These are phyloP conservation scores for Exophiala sideris DNA, from an alignment of 2,329 filamentous ascomycete species.

Conservation along the genomic window DNA sequence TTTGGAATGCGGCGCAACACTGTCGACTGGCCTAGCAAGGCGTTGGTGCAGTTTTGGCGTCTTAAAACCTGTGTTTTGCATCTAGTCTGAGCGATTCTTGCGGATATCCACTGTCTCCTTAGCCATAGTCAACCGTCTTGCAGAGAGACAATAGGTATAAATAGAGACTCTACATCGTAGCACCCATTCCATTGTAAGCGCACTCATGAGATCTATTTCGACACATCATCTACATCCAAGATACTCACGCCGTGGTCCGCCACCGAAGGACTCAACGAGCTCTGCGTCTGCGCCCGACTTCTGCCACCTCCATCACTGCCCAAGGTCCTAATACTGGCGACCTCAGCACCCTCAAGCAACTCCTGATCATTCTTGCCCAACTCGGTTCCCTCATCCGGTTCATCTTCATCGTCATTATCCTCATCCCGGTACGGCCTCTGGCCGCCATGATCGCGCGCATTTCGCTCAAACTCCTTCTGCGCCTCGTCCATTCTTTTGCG, in stretches of 20 bases:
- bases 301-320: constrained; percentile 17
- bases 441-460: constrained; percentile 63
- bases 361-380: constrained; percentile 55
- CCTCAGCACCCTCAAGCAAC: constrained; percentile 70
- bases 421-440: constrained; percentile 39
- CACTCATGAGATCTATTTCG: constrained; percentile 1
- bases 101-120: no score
- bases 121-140: no score
- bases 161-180: no score
- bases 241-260: constrained; percentile 11
- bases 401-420: constrained; percentile 52
- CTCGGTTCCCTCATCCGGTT: constrained; percentile 40
- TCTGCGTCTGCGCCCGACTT: constrained; percentile 19
- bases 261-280: constrained; percentile 1
- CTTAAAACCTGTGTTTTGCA: no score
- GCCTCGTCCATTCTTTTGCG: constrained; percentile 91
- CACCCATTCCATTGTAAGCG: no score
- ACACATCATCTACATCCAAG: constrained; percentile 19
- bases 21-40: no score
- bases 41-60: no score
- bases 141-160: no score
- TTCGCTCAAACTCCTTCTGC: constrained; percentile 84
- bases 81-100: no score
- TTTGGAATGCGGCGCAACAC: no score
- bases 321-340: constrained; percentile 47